phyloP scores from a whole-genome alignment of 2,329 filamentous ascomycete genomes.

The Chaetomiaceae sp. region DNA sequence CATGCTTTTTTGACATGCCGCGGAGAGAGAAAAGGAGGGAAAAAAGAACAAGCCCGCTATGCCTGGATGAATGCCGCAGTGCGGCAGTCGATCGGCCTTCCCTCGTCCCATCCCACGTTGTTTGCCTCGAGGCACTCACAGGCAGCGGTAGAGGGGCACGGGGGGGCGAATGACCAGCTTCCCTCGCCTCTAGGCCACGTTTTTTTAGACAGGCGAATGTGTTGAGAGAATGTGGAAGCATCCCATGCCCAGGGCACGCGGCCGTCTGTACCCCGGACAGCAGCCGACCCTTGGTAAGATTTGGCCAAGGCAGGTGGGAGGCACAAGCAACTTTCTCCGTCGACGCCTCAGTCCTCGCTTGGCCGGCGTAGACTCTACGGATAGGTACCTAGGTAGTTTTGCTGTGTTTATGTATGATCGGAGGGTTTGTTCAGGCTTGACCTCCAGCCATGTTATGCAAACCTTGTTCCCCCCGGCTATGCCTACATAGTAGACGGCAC shows the following conservation, averaged over 20 bases:
- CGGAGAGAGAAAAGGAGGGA: background rate
- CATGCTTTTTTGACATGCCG: slow-evolving; percentile 17
- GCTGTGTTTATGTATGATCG: background rate
- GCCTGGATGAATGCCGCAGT: slow-evolving; percentile 7
- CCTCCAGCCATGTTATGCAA: background rate
- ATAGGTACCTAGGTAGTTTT: too few species aligned
- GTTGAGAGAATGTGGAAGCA: background rate
- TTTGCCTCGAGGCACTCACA: background rate
- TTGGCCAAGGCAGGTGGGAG: background rate
- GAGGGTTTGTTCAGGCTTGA: background rate
- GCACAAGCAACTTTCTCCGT: background rate
- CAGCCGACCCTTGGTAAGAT: background rate
- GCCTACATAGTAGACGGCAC: background rate
- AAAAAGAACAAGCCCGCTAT: slow-evolving; percentile 1
- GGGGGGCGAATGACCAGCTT: slow-evolving; percentile 1
- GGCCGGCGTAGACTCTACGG: background rate
- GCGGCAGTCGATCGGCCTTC: background rate
- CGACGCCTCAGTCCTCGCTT: background rate
- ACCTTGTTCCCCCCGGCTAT: background rate
- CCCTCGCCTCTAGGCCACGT: slow-evolving; percentile 1
- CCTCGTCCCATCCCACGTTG: slow-evolving; percentile 1
- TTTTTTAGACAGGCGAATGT: slow-evolving; percentile 1
- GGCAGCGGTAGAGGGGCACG: background rate
- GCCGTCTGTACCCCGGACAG: background rate
- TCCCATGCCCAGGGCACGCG: slow-evolving; percentile 1